These are phyloP conservation scores for Penicillium ucsense DNA, from an alignment of 495 filamentous ascomycete species.

Conservation along the genomic window DNA sequence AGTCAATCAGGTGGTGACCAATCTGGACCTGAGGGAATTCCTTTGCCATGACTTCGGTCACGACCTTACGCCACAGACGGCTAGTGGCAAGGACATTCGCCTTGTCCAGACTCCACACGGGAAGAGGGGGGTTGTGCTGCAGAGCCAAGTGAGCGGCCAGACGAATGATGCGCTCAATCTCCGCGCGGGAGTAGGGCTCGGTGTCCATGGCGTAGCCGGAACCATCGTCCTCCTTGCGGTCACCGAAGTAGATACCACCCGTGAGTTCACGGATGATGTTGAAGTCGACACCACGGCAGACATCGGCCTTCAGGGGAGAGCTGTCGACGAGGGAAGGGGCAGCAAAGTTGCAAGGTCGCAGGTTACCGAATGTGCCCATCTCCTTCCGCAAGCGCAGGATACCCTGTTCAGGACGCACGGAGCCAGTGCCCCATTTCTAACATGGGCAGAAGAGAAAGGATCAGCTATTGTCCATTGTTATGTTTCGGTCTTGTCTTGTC, in stretches of 20 bases:
- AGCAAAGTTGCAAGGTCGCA: constrained; percentile 95
- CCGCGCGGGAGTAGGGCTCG: constrained; percentile 76
- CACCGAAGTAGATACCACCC: constrained; percentile 94
- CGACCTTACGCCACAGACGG: constrained; percentile 81
- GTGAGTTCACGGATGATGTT: constrained; percentile 93
- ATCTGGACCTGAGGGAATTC: constrained; percentile 85
- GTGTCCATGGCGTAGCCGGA: constrained; percentile 75
- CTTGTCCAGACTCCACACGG: constrained; percentile 90
- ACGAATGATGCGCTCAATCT: constrained; percentile 84
- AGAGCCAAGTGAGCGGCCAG: constrained; percentile 77
- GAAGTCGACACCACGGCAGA: constrained; percentile 86
- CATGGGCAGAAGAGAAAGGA: neutral
- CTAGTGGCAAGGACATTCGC: constrained; percentile 92
- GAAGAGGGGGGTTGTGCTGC: constrained; percentile 65
- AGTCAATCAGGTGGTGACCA: constrained; percentile 89
- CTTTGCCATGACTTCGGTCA: constrained; percentile 63
- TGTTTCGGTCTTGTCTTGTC: neutral
- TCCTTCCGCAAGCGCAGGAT: constrained; percentile 89
- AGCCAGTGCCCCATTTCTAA: constrained; percentile 86
- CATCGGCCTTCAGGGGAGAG: constrained; percentile 79
- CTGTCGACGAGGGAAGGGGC: constrained; percentile 75
- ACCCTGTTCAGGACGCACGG: constrained; percentile 89
- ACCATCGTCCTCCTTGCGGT: constrained; percentile 72
- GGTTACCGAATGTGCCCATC: constrained; percentile 91
- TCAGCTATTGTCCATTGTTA: neutral